phyloP scores from a whole-genome alignment of 345 rosid species.

The Eucalyptus polybractea region DNA sequence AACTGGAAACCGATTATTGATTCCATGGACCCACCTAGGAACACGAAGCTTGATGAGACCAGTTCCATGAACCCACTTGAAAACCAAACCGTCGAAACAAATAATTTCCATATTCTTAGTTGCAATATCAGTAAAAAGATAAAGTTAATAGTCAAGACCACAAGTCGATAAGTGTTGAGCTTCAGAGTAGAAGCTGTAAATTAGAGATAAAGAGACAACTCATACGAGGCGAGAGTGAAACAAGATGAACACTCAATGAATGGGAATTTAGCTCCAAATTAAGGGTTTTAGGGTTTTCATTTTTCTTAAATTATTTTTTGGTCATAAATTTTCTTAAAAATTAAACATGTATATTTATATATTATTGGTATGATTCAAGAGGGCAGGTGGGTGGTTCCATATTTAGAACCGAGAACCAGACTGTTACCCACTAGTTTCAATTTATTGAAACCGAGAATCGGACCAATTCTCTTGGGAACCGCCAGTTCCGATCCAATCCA shows the following conservation, averaged over 20 bases:
- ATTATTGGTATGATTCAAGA: rapidly evolving
- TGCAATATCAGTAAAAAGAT: no score
- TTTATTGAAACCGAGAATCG: rapidly evolving
- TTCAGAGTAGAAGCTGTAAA: rapidly evolving
- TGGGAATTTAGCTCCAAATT: no score
- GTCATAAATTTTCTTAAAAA: no score
- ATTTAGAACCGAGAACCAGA: rapidly evolving
- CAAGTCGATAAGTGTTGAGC: rapidly evolving
- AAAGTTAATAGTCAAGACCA: no score
- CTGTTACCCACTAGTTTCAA: rapidly evolving
- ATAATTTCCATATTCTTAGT: no score
- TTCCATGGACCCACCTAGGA: rapidly evolving
- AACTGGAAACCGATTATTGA: rapidly evolving
- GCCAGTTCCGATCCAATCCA: rapidly evolving
- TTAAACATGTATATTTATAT: no score
- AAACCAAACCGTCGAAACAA: rapidly evolving
- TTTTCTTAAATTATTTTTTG: no score
- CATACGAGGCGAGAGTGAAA: rapidly evolving
- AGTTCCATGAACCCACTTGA: rapidly evolving
- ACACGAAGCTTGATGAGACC: no score
- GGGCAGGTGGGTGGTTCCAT: rapidly evolving
- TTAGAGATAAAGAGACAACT: no score
- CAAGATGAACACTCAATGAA: no score
- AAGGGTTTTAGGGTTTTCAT: no score
- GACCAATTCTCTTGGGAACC: rapidly evolving